Conservation (phyloP, 345 rosid genomes). For the Pseudoturritis turrita region DNA sequence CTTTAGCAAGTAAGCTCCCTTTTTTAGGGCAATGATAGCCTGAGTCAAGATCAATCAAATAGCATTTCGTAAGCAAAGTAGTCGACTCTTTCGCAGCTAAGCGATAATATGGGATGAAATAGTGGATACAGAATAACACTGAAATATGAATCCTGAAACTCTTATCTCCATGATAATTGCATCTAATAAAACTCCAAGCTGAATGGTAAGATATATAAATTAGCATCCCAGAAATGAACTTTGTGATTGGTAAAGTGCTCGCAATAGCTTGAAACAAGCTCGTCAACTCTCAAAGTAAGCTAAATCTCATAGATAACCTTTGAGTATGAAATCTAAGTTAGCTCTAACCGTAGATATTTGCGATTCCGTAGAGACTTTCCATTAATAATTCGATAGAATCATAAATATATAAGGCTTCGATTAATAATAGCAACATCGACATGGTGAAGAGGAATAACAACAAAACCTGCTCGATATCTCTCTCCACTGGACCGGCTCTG, state of each 20-base stretch:
- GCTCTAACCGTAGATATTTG: neutral
- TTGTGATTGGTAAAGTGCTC: neutral
- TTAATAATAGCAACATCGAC: neutral
- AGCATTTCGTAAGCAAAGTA: constrained; percentile 1
- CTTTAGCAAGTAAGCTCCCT: constrained; percentile 92
- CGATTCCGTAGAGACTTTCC: neutral
- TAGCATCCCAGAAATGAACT: neutral
- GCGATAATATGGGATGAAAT: neutral
- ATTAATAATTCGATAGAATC: neutral
- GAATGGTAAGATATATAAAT: neutral
- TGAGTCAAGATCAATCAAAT: constrained; percentile 34
- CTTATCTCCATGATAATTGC: neutral
- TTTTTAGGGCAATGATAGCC: constrained; percentile 96
- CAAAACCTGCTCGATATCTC: constrained; percentile 90
- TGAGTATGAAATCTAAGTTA: neutral
- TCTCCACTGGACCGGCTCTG: constrained; percentile 74
- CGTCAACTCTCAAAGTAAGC: neutral
- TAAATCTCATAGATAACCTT: neutral
- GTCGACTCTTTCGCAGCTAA: neutral
- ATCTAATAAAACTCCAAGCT: neutral
- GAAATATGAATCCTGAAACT: neutral
- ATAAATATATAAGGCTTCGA: neutral
- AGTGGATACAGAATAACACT: neutral
- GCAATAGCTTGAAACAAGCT: neutral
- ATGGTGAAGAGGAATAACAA: constrained; percentile 1